These are phyloP conservation scores for Pyricularia sp. DNA, from an alignment of 2,329 filamentous ascomycete genomes.

Conservation along the genomic window DNA sequence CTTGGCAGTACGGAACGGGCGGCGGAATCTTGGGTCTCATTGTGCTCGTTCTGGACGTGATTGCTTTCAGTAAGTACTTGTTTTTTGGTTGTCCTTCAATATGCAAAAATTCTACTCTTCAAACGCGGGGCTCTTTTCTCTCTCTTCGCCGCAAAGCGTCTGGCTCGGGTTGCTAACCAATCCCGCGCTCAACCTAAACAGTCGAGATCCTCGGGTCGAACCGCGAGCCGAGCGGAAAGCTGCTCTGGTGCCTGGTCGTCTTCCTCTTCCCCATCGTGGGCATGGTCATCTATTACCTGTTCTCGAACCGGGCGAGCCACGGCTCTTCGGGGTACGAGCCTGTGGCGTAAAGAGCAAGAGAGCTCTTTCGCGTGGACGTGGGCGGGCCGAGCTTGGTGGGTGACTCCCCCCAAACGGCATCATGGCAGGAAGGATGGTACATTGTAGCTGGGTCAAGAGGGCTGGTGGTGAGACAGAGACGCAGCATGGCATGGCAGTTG, in stretches of 20 bases:
- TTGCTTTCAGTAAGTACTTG: conserved; percentile 45
- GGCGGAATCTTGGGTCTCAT: conserved; percentile 54
- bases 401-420: neutral
- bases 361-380: neutral
- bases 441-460: neutral
- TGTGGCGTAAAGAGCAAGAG: neutral
- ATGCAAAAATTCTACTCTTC: too few species aligned
- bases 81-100: too few species aligned
- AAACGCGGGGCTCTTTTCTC: too few species aligned
- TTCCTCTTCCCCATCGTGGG: conserved; percentile 57
- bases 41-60: conserved; percentile 51
- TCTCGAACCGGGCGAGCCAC: conserved; percentile 51
- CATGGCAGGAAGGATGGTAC: neutral
- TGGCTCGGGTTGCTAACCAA: conserved; percentile 9
- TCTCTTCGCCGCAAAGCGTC: too few species aligned
- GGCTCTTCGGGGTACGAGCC: conserved; percentile 27
- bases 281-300: conserved; percentile 53
- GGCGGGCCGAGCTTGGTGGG: neutral
- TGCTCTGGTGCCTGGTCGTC: conserved; percentile 53
- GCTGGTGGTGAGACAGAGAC: neutral
- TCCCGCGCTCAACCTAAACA: conserved; percentile 17
- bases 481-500: neutral
- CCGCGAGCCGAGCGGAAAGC: conserved; percentile 45
- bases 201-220: conserved; percentile 58
- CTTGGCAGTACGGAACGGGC: conserved; percentile 51